phyloP scores from a whole-genome alignment of 331 rosid species.

The Pyrus hybrid region DNA sequence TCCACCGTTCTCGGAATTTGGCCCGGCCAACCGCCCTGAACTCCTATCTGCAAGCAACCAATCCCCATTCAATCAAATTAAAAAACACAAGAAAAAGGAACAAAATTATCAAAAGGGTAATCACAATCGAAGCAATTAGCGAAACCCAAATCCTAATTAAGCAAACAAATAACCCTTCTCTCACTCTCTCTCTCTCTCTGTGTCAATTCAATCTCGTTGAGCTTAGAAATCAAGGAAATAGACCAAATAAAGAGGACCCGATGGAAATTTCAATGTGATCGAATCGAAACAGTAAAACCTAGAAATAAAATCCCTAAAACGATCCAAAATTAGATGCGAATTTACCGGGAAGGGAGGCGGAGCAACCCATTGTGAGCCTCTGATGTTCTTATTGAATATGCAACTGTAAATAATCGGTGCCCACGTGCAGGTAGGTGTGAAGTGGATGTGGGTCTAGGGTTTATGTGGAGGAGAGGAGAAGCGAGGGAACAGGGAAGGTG shows the following conservation, averaged over 20 bases:
- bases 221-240: constrained; percentile 13
- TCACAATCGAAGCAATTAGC: neutral
- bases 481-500: neutral
- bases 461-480: neutral
- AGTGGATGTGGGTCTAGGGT: neutral
- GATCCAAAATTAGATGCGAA: neutral
- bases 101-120: constrained; percentile 11
- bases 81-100: neutral
- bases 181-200: neutral
- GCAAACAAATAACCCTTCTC: neutral
- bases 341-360: constrained; percentile 73
- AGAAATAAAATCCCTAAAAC: neutral
- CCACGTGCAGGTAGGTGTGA: neutral
- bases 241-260: neutral
- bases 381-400: neutral
- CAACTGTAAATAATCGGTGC: neutral
- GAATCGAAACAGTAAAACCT: neutral
- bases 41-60: constrained; percentile 55
- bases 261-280: neutral
- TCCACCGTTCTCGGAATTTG: constrained; percentile 51
- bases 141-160: neutral
- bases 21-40: constrained; percentile 52
- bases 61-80: constrained; percentile 10
- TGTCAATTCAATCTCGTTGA: neutral
- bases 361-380: constrained; percentile 63